Evolutionary conservation across 2,329 filamentous ascomycete species (phyloP).

Genomic region (Aspergillus fumigatiaffinis): DNA sequence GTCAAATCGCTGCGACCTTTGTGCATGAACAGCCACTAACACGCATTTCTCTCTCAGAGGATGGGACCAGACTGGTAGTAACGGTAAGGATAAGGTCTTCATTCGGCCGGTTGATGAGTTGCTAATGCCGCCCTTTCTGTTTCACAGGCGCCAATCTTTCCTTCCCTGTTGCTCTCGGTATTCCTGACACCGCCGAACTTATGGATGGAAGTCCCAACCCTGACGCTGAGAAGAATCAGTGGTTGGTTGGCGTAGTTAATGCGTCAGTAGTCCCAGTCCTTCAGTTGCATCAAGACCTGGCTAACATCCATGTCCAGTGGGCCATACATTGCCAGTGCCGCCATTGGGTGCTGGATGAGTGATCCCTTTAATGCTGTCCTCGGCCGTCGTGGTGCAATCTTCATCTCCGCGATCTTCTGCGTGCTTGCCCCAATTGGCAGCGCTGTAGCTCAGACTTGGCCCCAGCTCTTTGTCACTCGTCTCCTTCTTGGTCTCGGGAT

Average conservation of each 20-base stretch:
- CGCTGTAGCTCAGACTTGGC: constrained; percentile 57
- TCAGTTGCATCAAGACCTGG: constrained; percentile 35
- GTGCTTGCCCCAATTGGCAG: constrained; percentile 67
- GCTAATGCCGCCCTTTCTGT: constrained; percentile 11
- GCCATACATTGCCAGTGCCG: constrained; percentile 51
- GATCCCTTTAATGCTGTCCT: constrained; percentile 59
- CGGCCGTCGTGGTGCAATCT: constrained; percentile 63
- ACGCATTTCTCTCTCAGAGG: constrained; percentile 15
- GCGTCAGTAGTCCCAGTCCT: constrained; percentile 42
- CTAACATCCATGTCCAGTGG: constrained; percentile 27
- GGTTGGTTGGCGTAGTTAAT: constrained; percentile 66
- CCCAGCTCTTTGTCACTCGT: constrained; percentile 54
- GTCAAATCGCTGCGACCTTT: constrained; percentile 14
- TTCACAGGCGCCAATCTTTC: constrained; percentile 48
- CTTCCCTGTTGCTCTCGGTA: constrained; percentile 47
- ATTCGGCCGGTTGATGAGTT: background rate
- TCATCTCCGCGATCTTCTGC: constrained; percentile 60
- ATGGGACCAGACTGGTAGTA: constrained; percentile 33
- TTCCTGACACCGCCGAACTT: constrained; percentile 30
- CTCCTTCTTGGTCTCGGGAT: constrained; percentile 59
- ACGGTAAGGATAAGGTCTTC: constrained; percentile 15
- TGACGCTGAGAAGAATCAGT: constrained; percentile 45
- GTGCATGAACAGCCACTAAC: background rate
- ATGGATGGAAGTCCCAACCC: constrained; percentile 18
- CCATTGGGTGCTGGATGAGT: constrained; percentile 62